These are phyloP conservation scores for Quercus suber DNA, from an alignment of 306 rosid genomes.

Conservation along the genomic window DNA sequence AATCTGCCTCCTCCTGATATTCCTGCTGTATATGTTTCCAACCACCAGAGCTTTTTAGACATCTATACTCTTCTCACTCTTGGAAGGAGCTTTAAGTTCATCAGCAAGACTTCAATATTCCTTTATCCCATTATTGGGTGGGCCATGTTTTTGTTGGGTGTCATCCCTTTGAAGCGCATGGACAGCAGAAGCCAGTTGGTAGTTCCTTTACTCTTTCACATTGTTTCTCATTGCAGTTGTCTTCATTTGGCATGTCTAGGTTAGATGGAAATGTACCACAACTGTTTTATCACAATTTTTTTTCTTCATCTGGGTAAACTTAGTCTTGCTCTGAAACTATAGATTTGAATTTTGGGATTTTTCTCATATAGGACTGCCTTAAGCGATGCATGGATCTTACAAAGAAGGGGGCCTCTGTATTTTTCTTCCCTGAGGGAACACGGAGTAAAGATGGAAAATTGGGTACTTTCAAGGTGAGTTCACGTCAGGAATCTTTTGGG, in stretches of 20 bases:
- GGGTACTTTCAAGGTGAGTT: constrained; percentile 84
- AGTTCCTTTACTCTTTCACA: constrained; percentile 26
- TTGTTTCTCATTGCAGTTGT: constrained; percentile 1
- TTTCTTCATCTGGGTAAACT: background rate
- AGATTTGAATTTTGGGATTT: constrained; percentile 13
- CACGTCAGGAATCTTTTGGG: constrained; percentile 3
- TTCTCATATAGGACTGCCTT: constrained; percentile 65
- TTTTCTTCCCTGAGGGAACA: constrained; percentile 97
- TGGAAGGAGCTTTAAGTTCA: constrained; percentile 85
- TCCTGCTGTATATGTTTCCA: constrained; percentile 92
- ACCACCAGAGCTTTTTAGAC: constrained; percentile 96
- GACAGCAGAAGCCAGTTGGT: constrained; percentile 96
- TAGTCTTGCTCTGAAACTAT: background rate
- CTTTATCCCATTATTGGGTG: constrained; percentile 87
- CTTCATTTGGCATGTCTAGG: constrained; percentile 15
- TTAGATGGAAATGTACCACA: constrained; percentile 7
- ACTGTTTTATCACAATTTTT: background rate
- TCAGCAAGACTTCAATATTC: constrained; percentile 96
- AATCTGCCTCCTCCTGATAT: constrained; percentile 73
- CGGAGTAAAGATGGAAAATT: constrained; percentile 83
- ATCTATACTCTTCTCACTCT: constrained; percentile 82
- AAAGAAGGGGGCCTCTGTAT: constrained; percentile 83
- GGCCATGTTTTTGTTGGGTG: constrained; percentile 93
- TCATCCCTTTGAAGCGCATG: constrained; percentile 86
- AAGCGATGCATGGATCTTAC: constrained; percentile 79